A percentile compares a stretch with the other conserved stretches of the same genome.
Evolutionary conservation across 2,329 filamentous ascomycete species (phyloP).

Genomic region (Fusarium sacchari): DNA sequence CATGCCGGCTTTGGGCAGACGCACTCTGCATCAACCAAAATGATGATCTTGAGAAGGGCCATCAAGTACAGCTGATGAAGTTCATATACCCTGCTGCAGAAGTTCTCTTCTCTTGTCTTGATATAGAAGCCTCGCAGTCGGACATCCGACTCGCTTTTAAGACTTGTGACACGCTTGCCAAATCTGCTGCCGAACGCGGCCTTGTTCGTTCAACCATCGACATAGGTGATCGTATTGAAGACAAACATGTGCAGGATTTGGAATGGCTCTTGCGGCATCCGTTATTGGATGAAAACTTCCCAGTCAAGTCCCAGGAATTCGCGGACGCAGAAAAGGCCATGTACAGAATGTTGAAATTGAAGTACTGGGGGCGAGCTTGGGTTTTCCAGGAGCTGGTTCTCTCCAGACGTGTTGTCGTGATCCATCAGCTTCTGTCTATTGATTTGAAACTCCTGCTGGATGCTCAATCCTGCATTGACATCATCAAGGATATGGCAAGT

Average conservation of each 20-base stretch:
- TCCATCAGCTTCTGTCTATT: not conserved
- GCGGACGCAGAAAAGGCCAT: not conserved
- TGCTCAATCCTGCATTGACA: not conserved
- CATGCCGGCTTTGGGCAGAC: not conserved
- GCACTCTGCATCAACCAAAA: constrained; percentile 13
- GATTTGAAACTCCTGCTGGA: not conserved
- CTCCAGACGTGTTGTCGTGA: not conserved
- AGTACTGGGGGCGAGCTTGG: constrained; percentile 1
- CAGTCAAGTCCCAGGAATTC: not conserved
- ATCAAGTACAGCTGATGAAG: constrained; percentile 1
- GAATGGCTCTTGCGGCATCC: not conserved
- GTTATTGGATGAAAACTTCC: not conserved
- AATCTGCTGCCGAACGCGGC: not conserved
- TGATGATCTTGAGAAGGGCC: not conserved
- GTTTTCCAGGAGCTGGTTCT: constrained; percentile 4
- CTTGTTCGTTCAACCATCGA: not conserved
- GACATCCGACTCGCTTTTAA: not conserved
- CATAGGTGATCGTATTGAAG: not conserved
- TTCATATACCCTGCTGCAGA: not conserved
- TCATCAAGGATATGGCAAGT: not conserved
- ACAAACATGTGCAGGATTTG: not conserved
- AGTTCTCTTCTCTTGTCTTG: not conserved
- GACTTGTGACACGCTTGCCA: not conserved
- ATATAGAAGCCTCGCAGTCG: not conserved
- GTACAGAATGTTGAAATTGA: not conserved